These are phyloP conservation scores for Rhizophagus sp. DNA, from an alignment of 192 early-diverging fungal species.

Conservation along the genomic window DNA sequence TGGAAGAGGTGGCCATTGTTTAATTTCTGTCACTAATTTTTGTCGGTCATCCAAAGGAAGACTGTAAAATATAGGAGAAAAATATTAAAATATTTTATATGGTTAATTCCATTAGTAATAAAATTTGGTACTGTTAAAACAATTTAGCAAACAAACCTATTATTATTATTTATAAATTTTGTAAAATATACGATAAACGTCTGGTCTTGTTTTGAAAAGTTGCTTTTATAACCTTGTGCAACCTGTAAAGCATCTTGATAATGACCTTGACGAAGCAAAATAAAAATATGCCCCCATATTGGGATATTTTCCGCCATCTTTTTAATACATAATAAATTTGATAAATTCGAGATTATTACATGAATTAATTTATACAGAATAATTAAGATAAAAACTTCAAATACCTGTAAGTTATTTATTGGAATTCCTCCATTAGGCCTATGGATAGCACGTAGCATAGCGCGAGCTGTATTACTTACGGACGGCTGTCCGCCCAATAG, in stretches of 20 bases:
- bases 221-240: slow-evolving; percentile 54
- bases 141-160: slow-evolving; percentile 24
- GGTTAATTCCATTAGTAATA: not conserved
- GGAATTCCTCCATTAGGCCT: slow-evolving; percentile 52
- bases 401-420: slow-evolving; percentile 44
- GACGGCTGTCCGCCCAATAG: slow-evolving; percentile 83
- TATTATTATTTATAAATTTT: slow-evolving; percentile 57
- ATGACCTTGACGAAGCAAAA: slow-evolving; percentile 77
- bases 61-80: slow-evolving; percentile 15
- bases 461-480: slow-evolving; percentile 65
- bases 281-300: slow-evolving; percentile 87
- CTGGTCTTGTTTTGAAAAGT: slow-evolving; percentile 60
- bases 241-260: slow-evolving; percentile 68
- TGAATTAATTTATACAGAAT: not conserved
- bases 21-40: slow-evolving; percentile 60
- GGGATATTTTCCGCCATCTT: slow-evolving; percentile 54
- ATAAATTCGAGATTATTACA: not conserved
- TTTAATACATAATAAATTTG: not conserved
- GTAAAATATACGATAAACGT: slow-evolving; percentile 73
- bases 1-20: slow-evolving; percentile 46
- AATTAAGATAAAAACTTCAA: not conserved
- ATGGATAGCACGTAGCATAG: slow-evolving; percentile 73
- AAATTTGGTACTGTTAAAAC: not conserved
- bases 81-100: not conserved
- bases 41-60: slow-evolving; percentile 53